Percentiles rank a stretch among this genome's conserved stretches.
phyloP scores from a whole-genome alignment of 2,329 filamentous ascomycete species.

The Aureobasidium uvarum region DNA sequence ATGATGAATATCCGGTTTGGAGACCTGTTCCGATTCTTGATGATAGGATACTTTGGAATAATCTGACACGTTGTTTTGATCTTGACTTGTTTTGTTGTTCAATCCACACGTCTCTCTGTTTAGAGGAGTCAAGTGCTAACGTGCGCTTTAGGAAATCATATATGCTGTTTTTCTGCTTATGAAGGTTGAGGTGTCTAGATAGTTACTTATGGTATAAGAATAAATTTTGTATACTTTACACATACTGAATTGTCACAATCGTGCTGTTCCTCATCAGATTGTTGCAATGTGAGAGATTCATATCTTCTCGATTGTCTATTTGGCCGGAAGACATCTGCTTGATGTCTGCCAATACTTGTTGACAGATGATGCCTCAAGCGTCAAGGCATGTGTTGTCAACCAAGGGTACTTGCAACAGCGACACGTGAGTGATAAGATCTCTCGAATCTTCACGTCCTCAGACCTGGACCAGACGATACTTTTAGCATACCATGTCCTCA shows the following conservation, averaged over 20 bases:
- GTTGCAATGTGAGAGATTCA: background rate
- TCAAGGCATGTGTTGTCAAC: background rate
- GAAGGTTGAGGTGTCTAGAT: no score
- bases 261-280: background rate
- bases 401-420: background rate
- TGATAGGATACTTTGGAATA: constrained; percentile 18
- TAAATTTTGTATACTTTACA: background rate
- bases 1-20: constrained; percentile 26
- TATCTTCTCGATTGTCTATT: no score
- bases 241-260: background rate
- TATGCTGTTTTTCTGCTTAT: background rate
- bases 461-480: no score
- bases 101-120: background rate
- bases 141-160: background rate
- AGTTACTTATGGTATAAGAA: background rate
- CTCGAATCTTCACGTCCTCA: background rate
- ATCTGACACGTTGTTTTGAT: constrained; percentile 6
- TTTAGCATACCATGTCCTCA: background rate
- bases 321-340: background rate
- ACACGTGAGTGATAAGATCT: background rate
- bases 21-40: constrained; percentile 24
- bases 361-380: background rate
- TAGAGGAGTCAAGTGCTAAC: background rate
- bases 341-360: background rate
- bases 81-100: background rate